Evolutionary conservation across 2,329 filamentous ascomycete genomes (phyloP), one percentile per base, ranked within the genome.

Genomic region (Diatrype stigma): DNA sequence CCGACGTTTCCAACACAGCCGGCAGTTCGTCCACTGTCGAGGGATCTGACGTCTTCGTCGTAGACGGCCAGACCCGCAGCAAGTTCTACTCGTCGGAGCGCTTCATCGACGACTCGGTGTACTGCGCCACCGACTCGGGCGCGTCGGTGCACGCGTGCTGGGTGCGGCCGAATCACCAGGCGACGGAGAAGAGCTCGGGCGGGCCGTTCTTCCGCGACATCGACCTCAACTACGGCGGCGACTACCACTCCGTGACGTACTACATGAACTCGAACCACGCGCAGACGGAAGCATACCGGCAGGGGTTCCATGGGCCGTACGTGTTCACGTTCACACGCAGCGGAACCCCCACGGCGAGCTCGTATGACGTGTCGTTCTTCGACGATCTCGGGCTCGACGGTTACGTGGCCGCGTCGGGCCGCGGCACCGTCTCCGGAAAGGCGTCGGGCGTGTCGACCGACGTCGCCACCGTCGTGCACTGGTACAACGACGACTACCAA

Each of bases 51-150:
- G 70, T 73, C 35, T 83, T 73, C 55, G 50, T 74, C 10, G 78
- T 83, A 10, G 63, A 67, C 42, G 74, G 77, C n/a, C 68, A 84
- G 57, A 84, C 80, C 0, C 74, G 81, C 38, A 78, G 75, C 67
- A 85, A 84, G 64, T 84, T 84, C 68, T 85, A 81, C 64, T 81
- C 78, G 0, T 79, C 77, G 26, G 71, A 84, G 51, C 74, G 80
- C 21, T 84, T 84, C 61, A 83, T 85, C 52, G 81, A 84, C 51
- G 78, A 85, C 55, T 64, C 73, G 17, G 72, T 79, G 22, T 80
- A 84, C 60, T 83, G 81, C 57, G 54, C 73, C 61, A 69, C 65
- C 2, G 61, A 65, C 22, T 57, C 59, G 5, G 60, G 56, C 8
- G 57, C 57, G 12, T 59, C 53, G 7, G 51, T 60, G 7, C 51